Evolutionary conservation across 345 rosid genomes (phyloP), one percentile per base, ranked within the genome.

Genomic region (Citrus reticulata): DNA sequence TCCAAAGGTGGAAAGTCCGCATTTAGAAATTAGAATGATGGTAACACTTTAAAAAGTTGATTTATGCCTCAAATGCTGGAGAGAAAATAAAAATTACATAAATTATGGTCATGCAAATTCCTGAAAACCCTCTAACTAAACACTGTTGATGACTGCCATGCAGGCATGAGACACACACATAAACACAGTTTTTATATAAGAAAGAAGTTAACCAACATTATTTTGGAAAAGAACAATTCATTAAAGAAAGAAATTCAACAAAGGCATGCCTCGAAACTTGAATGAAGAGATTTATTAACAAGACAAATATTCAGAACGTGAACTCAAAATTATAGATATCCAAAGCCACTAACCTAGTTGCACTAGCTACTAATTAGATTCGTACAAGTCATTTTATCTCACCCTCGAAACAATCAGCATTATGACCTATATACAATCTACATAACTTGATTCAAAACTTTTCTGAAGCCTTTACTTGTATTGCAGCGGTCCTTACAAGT

Each of bases 341-440:
- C 72, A 46, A 74, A 74, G 70, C 68, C 51, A 77, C 71, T 79
- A 46, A 68, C 70, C 84, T 72, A 81, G 64, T 77, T 64, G 60
- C 37, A 37, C 76, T 66, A 65, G 73, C 74, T 76, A 37, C 75
- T 70, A 66, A 75, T 71, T 73, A 73, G 77, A 81, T 65, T 66
- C 73, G 65, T 76, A 70, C 69, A 80, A 25, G 84, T 79, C 66
- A 67, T 24, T 32, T 49, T 22, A 40, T 75, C 69, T 61, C 66
- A 75, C 72, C 74, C 81, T 74, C 7, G 30, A 68, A 46, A 82
- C 54, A 68, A 84, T 82, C 80, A 70, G 78, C 68, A 55, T 73
- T 65, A 55, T 42, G 60, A 55, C 80, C 76, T 80, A 84, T 86
- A 72, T 66, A 86, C 89, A 82, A 76, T 78, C 84, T 65, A 78